Evolutionary conservation across 495 filamentous ascomycete genomes (phyloP), one percentile per base, ranked within the genome.

Genomic region (Haplographium delicatum): DNA sequence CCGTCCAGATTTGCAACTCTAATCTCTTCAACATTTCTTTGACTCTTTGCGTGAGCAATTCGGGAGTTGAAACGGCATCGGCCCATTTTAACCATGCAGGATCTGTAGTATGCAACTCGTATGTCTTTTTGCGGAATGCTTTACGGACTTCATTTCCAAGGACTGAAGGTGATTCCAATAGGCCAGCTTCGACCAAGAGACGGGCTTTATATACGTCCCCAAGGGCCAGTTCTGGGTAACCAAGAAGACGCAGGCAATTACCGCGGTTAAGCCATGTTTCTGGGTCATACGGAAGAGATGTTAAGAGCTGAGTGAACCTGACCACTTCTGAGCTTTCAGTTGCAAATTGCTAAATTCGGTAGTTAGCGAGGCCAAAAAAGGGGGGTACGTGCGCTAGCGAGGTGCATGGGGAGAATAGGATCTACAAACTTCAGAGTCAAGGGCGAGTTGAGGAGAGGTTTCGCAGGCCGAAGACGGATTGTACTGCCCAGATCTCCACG

Each of bases 1-100:
- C 45, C n/a, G 52, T 50, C 52, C 52, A 55, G 38, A 49, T 50
- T 24, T 55, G 52, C 9, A 49, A 19, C 27, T 55, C 52, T n/a
- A 55, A 25, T 40, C 46, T 50, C 40, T 55, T 55, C 45, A 55
- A 25, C 44, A 55, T 50, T 16, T 55, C 52, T n/a, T 37, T 34
- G 5, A 49, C 40, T n/a, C 35, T 43, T 16, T 37, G 10, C 6
- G 11, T 23, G 0, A 55, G 24, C 40, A 55, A 19, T 19, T 49
- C 52, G 8, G 52, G 46, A 5, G 52, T 55, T n/a, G 27, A 15
- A 22, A 55, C 52, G 2, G 26, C 16, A 11, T 35, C 26, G 1
- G 27, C 31, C 52, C 52, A 55, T 33, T 46, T 27, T 22, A 47
- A 31, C 50, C 50, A 53, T 0, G 31, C 46, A 2, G 52, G 52